Conservation (phyloP, 176 grass and related monocot genomes). For the Ampelocalamus luodianensis region DNA sequence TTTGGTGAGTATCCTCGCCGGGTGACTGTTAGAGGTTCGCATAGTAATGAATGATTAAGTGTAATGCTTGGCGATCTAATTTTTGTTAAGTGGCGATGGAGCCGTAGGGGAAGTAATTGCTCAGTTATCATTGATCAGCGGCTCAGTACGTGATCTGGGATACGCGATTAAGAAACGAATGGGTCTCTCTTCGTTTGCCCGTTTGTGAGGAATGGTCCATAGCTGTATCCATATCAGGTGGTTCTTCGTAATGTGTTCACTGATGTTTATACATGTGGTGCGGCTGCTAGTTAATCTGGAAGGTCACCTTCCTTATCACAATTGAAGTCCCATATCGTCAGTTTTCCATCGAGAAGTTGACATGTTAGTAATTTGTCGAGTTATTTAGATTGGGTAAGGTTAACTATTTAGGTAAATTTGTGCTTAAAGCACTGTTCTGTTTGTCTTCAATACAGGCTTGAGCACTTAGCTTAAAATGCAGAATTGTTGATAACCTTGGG, state of each 20-base stretch:
- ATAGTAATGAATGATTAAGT: background rate
- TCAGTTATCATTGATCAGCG: background rate
- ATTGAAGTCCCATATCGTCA: background rate
- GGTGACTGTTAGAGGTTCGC: conserved; percentile 6
- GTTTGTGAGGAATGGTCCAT: background rate
- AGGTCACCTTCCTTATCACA: background rate
- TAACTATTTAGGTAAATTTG: background rate
- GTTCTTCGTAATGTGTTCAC: background rate
- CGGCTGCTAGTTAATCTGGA: background rate
- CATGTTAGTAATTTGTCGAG: background rate
- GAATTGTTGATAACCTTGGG: background rate
- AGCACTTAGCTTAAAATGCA: background rate
- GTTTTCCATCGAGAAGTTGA: background rate
- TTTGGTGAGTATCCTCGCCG: background rate
- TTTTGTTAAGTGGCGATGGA: background rate
- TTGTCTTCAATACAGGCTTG: background rate
- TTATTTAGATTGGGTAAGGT: background rate
- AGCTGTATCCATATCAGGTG: background rate
- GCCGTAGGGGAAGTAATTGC: too few relatives aligned
- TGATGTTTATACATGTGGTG: background rate
- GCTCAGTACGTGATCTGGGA: too few relatives aligned
- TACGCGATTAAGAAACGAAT: too few relatives aligned
- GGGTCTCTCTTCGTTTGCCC: background rate
- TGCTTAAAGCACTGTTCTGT: background rate
- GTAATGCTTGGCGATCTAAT: background rate